Evolutionary conservation across 306 rosid species (phyloP).

Genomic region (Hippophae rhamnoides): DNA sequence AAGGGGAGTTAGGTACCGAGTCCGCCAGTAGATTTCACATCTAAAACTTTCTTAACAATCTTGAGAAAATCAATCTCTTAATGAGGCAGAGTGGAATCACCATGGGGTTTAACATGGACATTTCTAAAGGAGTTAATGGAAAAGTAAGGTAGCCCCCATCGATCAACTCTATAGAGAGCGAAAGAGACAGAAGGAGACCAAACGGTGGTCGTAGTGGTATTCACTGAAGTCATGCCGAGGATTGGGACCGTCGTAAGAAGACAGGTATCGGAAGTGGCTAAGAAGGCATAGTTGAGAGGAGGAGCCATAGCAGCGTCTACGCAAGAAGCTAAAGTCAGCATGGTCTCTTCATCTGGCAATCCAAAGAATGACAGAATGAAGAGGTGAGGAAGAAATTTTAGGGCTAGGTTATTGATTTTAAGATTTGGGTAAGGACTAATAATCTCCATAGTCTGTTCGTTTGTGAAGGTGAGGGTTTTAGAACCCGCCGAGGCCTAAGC

Average conservation of each 20-base stretch:
- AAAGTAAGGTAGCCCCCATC: constrained; percentile 76
- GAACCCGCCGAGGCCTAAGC: constrained; percentile 99
- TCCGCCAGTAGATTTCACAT: constrained; percentile 53
- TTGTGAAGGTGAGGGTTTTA: constrained; percentile 82
- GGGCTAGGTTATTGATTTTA: constrained; percentile 25
- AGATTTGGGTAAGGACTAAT: too few relatives aligned
- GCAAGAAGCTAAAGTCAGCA: constrained; percentile 91
- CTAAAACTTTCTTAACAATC: constrained; percentile 67
- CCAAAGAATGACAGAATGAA: constrained; percentile 22
- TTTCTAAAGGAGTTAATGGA: constrained; percentile 54
- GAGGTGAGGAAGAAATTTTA: not conserved
- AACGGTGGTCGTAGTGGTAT: constrained; percentile 14
- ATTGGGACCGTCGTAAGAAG: constrained; percentile 50
- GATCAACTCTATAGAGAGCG: constrained; percentile 55
- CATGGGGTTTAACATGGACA: constrained; percentile 56
- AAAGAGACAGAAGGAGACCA: constrained; percentile 63
- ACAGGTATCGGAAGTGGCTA: constrained; percentile 43
- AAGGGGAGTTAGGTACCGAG: constrained; percentile 65
- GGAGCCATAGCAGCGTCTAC: constrained; percentile 61
- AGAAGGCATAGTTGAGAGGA: constrained; percentile 44
- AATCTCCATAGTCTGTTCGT: constrained; percentile 1
- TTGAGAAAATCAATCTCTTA: constrained; percentile 81
- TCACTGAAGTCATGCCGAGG: constrained; percentile 31
- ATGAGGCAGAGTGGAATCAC: constrained; percentile 47
- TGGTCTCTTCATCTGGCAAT: constrained; percentile 40